These are phyloP conservation scores for Tinospora cordifolia DNA, from an alignment of 164 flowering plant species.

Conservation along the genomic window DNA sequence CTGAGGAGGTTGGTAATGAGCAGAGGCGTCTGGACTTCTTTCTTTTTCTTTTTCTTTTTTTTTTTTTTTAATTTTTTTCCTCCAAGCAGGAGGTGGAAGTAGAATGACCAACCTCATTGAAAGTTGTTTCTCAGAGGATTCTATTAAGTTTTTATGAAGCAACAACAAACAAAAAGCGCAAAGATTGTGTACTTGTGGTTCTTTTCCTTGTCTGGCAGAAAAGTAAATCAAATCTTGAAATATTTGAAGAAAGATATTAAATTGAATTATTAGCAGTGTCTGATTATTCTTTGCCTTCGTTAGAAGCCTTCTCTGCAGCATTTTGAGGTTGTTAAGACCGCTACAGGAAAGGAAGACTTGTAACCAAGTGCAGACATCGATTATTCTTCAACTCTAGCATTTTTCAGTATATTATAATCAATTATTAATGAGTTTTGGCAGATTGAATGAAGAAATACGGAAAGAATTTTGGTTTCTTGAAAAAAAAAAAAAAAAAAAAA, in stretches of 20 bases:
- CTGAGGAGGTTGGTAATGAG: background rate
- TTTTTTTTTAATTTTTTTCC: too few species aligned
- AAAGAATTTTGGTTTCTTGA: too few species aligned
- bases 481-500: too few species aligned
- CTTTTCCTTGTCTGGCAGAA: background rate
- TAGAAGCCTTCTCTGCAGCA: background rate
- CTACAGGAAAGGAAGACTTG: too few species aligned
- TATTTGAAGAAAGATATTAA: background rate
- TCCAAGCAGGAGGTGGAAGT: slow-evolving; percentile 6
- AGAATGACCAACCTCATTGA: slow-evolving; percentile 2
- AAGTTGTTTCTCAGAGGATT: slow-evolving; percentile 1
- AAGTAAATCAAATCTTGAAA: background rate
- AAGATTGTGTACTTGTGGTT: background rate
- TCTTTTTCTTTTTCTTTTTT: too few species aligned
- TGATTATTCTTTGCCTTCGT: slow-evolving; percentile 1
- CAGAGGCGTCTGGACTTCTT: background rate
- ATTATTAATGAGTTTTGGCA: too few species aligned
- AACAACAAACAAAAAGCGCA: slow-evolving; percentile 1
- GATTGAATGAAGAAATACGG: too few species aligned
- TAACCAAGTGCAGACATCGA: too few species aligned
- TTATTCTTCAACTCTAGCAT: too few species aligned
- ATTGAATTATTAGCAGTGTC: background rate
- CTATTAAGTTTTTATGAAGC: background rate
- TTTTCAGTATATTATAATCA: too few species aligned
- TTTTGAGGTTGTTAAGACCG: background rate